These are phyloP conservation scores for Paratinospora sagittata DNA, from an alignment of 164 flowering plant species.

Conservation along the genomic window DNA sequence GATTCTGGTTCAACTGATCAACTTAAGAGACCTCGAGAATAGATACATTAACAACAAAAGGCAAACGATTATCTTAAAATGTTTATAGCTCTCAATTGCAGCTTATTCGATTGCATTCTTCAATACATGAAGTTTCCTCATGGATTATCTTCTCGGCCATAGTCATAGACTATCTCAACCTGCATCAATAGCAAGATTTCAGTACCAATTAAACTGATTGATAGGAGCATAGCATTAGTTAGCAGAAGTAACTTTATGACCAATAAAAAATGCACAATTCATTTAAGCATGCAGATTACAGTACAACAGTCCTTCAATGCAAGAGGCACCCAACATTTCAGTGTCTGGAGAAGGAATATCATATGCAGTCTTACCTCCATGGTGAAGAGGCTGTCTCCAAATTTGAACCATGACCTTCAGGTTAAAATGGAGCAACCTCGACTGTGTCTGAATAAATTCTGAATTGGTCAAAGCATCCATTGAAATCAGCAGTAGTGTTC, in stretches of 20 bases:
- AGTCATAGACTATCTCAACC: conserved; percentile 77
- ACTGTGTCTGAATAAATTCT: too few relatives aligned
- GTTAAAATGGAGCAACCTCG: too few relatives aligned
- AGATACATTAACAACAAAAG: neutral
- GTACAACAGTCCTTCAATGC: too few relatives aligned
- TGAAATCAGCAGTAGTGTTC: too few relatives aligned
- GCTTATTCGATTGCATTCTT: neutral
- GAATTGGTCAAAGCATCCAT: too few relatives aligned
- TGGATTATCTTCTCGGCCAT: conserved; percentile 63
- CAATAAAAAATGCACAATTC: neutral
- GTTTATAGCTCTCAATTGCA: neutral
- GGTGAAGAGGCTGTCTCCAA: too few relatives aligned
- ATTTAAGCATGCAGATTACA: neutral
- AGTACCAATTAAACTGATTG: neutral
- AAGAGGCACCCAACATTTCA: too few relatives aligned
- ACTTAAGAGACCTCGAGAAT: neutral
- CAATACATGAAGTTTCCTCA: conserved; percentile 15
- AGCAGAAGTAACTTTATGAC: too few relatives aligned
- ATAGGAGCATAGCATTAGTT: neutral
- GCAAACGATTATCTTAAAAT: neutral
- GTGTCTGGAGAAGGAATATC: too few relatives aligned
- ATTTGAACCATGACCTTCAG: too few relatives aligned
- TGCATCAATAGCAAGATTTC: conserved; percentile 30
- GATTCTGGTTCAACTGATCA: conserved; percentile 1
- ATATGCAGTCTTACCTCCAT: too few relatives aligned